Percentiles rank a stretch among this genome's conserved stretches.
Conservation (phyloP, 441 rosid genomes). For the Gossypium schwendimanii region DNA sequence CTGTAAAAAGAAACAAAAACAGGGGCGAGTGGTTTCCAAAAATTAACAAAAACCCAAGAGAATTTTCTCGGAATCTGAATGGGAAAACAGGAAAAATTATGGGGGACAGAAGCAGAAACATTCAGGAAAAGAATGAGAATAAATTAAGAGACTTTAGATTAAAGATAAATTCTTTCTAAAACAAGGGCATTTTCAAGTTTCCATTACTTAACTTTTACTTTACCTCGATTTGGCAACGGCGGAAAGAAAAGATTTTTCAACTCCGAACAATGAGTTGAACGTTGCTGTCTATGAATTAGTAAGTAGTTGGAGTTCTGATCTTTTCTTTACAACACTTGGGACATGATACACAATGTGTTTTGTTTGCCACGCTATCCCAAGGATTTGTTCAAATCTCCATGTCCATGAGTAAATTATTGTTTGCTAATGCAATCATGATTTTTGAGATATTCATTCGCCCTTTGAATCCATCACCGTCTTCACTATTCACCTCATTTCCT, state of each 20-base stretch:
- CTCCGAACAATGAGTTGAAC: neutral
- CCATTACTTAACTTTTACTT: neutral
- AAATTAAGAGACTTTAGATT: neutral
- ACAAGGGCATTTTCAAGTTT: neutral
- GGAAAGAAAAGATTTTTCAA: neutral
- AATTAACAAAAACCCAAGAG: slow-evolving; percentile 6
- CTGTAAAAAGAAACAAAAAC: neutral
- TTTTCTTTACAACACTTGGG: neutral
- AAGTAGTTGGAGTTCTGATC: neutral
- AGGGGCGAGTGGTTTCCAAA: neutral
- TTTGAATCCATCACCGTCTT: neutral
- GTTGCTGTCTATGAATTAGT: neutral
- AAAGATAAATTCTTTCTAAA: neutral
- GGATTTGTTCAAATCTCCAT: neutral
- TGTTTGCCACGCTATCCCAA: neutral
- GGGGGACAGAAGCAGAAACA: slow-evolving; percentile 6
- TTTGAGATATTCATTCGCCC: neutral
- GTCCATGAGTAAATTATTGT: neutral
- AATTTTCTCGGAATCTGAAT: slow-evolving; percentile 7
- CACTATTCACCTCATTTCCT: no score
- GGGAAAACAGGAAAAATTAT: neutral
- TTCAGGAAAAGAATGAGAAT: slow-evolving; percentile 5
- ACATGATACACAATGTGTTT: neutral
- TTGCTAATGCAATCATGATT: neutral
- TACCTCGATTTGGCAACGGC: neutral